Evolutionary conservation across 148 eudicot species (phyloP), one percentile per base, ranked within the genome.

Genomic region (Silene conica): DNA sequence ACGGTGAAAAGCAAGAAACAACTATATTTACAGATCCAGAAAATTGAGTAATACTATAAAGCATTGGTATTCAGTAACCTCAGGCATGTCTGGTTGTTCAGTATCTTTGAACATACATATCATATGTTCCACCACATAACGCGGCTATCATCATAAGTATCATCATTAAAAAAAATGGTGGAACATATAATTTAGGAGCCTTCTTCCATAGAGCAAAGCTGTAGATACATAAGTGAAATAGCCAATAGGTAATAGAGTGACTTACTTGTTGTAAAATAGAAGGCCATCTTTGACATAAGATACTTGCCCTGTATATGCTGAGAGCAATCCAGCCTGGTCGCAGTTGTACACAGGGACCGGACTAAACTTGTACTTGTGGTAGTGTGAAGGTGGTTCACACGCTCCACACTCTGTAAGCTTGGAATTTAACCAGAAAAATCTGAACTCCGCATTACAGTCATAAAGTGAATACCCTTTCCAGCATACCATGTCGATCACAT

Each of bases 251-350:
- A 65, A 16, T 9, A 43, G 18, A 31, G 45, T 48, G 62, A 18
- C 90, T 79, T 80, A 94, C 98, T 88, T 92, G 85, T 94, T 92
- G 76, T 89, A 90, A 73, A 94, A 94, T 62, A 88, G 68, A n/a
- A 94, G 82, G 55, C 98, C 98, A 83, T 94, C 98, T 84, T 89
- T 94, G 80, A 81, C 85, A 79, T 89, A 91, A n/a, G 93, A 90
- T 45, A 79, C 93, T 69, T 80, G 64, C 64, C 87, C 98, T 0
- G 89, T 46, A 83, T 94, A 94, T 76, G 96, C 98, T 71, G 86
- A 80, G 57, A 86, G 88, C 66, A 94, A 80, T 38, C 98, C 98
- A 69, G 78, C 77, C 41, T 83, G 86, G 66, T 94, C 98, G 81
- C 98, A 89, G 80, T 82, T 85, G 78, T 90, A 88, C 38, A 88